phyloP scores from a whole-genome alignment of 148 eudicot genomes.

The Selenicereus undatus region DNA sequence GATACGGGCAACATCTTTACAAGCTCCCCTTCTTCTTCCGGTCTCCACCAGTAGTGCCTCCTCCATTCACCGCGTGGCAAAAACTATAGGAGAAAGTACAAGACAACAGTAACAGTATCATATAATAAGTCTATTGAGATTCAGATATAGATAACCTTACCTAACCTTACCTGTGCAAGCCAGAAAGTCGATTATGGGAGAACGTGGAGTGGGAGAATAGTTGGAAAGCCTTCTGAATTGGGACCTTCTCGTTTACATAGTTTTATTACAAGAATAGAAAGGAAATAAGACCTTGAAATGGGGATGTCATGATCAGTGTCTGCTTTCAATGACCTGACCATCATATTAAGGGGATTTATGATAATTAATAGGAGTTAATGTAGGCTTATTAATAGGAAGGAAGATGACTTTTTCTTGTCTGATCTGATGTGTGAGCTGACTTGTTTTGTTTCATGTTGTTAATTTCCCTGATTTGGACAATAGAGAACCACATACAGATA shows the following conservation, averaged over 20 bases:
- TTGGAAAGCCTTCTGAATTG: neutral
- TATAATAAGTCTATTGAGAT: too few relatives aligned
- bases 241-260: neutral
- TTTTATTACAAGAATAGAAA: neutral
- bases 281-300: neutral
- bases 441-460: neutral
- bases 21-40: neutral
- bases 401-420: constrained; percentile 19
- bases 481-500: too few relatives aligned
- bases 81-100: too few relatives aligned
- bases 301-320: constrained; percentile 20
- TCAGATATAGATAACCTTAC: too few relatives aligned
- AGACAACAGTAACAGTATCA: too few relatives aligned
- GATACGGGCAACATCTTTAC: constrained; percentile 18
- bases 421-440: neutral
- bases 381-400: constrained; percentile 9
- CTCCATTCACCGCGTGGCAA: constrained; percentile 2
- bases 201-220: neutral
- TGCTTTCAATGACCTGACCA: constrained; percentile 21
- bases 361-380: constrained; percentile 5
- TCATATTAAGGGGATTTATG: constrained; percentile 13
- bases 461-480: too few relatives aligned
- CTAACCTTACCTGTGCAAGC: neutral
- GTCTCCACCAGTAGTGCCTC: neutral
- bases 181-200: neutral